phyloP scores from a whole-genome alignment of 2,329 filamentous ascomycete genomes.

The Alternaria sp. region DNA sequence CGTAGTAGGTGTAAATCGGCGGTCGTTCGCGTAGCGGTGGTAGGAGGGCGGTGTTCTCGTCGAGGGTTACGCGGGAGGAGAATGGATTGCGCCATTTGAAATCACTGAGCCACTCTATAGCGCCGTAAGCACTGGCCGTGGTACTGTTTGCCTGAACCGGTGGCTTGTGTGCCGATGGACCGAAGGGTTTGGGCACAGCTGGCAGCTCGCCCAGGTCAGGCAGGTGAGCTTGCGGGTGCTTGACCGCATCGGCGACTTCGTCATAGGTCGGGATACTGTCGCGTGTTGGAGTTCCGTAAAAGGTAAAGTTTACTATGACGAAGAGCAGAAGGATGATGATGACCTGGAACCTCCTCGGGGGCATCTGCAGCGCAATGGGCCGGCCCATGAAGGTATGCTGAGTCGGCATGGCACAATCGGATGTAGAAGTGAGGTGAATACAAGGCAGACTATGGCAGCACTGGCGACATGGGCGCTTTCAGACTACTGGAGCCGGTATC shows the following conservation, averaged over 20 bases:
- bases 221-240: constrained; percentile 44
- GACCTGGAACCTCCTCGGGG: constrained; percentile 57
- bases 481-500: constrained; percentile 17
- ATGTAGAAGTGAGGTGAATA: not conserved
- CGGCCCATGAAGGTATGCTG: constrained; percentile 43
- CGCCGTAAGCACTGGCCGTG: constrained; percentile 60
- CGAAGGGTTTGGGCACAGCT: constrained; percentile 67
- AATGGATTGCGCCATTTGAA: constrained; percentile 93
- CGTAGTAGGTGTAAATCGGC: constrained; percentile 90
- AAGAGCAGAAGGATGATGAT: constrained; percentile 48
- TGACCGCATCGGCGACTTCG: constrained; percentile 47
- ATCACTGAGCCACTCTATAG: constrained; percentile 83
- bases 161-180: constrained; percentile 71
- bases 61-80: constrained; percentile 77
- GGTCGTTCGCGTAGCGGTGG: constrained; percentile 75
- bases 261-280: constrained; percentile 47
- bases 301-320: constrained; percentile 39
- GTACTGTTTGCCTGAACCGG: constrained; percentile 82
- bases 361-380: constrained; percentile 44
- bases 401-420: constrained; percentile 36
- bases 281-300: constrained; percentile 47
- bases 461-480: constrained; percentile 9
- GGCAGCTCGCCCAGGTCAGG: constrained; percentile 42
- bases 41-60: constrained; percentile 82
- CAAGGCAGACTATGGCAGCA: constrained; percentile 15